Base-by-base conservation (phyloP, 176 grass and related monocot species). In the Carex cristatella region DNA sequence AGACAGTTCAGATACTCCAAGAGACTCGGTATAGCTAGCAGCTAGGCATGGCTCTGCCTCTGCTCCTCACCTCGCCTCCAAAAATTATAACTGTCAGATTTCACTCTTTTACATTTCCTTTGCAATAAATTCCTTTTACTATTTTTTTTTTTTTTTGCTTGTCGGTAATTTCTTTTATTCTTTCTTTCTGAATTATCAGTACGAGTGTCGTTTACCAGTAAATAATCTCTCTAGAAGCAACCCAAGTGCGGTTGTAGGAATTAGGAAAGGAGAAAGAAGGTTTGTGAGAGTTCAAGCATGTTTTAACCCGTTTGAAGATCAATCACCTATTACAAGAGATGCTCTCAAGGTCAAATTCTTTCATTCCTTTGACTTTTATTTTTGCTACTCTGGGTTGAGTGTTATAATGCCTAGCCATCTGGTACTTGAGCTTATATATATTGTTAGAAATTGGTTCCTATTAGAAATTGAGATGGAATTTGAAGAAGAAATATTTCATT, bases 241-340 rank as follows among this genome's bases (percentile, higher is more conserved):
- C 54, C 9, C 4, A 12, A 53, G 35, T 70, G 53, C n/a, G n/a
- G 2, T 87, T 56, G 42, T 60, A 3, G 32, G 49, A 69, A 75
- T 49, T 59, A 38, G 84, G 69, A 80, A 82, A 7, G 51, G 61
- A 28, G 59, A 37, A 66, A 64, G 16, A 61, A 51, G 33, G 7
- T 38, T 27, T n/a, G 88, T 72, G 37, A 8, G 8, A 44, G 46
- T 86, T 18, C 89, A 82, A 68, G 89, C 91, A 7, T 99, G 80
- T 88, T 91, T 94, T 76, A 88, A 91, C 60, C 96, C 96, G 64
- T 86, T 95, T 7, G 93, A 85, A 15, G 96, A 89, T 55, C 85
- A 97, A 80, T 78, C 74, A 9, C 96, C 90, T 64, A 92, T 95
- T 76, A 60, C 94, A 58, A 86, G 81, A 87, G 93, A 99, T 84